Base-by-base conservation (phyloP, 2,329 filamentous ascomycete species). In the Aspergillus ibericus region DNA sequence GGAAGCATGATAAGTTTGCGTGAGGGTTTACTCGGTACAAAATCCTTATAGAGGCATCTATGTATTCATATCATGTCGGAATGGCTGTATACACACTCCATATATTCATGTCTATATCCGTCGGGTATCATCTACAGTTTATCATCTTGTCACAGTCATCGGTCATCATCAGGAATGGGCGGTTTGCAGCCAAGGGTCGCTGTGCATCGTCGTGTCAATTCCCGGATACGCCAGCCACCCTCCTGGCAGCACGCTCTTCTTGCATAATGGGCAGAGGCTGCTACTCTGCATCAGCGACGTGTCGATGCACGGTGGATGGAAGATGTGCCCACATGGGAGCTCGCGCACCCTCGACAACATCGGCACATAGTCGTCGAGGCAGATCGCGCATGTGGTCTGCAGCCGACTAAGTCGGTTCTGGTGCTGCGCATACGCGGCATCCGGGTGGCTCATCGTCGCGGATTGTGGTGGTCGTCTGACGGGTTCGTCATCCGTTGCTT, bases 251-350 rank as follows among this genome's bases (percentile, higher is more conserved):
- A 93, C 91, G 51, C 85, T 90, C 60, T 88, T 85, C 73, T 96
- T 97, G 80, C 95, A 99, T 66, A 96, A 81, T 0, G 95, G 93
- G 69, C 95, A 99, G 1, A 97, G 81, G 16, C 91, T 96, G 70
- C 90, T 96, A 70, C 89, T 88, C 55, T 87, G 82, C 44, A 83
- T 82, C 12, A 98, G 80, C 68, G 95, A 96, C 20, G 88, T 84
- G 70, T 98, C 93, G 63, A 98, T 93, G 70, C 95, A 99, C 63
- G 90, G 88, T 0, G 91, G 89, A 65, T 99, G 93, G 75, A 93
- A 99, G 57, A 98, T 93, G 72, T 99, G 95, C 0, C 89, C 87
- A 67, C 95, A 99, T 0, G 91, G 87, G 2, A 98, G 81, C 75
- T 97, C 90, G 56, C 92, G 89, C 56, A 98, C 92, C 18, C 87